Percentiles rank a stretch among this genome's conserved stretches.
These are phyloP conservation scores for Halteria grandinella DNA, from an alignment of 73 alveolate genomes.

Conservation along the genomic window DNA sequence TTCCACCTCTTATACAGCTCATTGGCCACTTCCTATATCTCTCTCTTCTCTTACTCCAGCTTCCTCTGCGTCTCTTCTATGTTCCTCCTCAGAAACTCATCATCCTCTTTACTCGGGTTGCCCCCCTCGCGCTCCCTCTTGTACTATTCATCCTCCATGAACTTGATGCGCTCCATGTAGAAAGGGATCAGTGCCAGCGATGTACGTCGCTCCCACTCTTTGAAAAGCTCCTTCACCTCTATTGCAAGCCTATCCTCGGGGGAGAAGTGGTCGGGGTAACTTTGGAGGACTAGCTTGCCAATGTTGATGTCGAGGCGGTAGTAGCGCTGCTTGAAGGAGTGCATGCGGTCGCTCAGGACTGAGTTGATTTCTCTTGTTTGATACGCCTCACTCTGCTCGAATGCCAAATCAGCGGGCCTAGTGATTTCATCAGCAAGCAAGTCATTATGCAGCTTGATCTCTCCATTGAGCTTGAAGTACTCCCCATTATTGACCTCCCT, in stretches of 20 bases:
- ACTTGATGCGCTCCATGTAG: constrained; percentile 70
- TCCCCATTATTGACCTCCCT: constrained; percentile 47
- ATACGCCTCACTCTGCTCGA: constrained; percentile 78
- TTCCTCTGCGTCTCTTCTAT: constrained; percentile 77
- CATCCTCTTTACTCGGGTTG: constrained; percentile 77
- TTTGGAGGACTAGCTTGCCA: constrained; percentile 80
- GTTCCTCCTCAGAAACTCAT: constrained; percentile 79
- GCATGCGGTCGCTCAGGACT: constrained; percentile 78
- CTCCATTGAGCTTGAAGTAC: constrained; percentile 83
- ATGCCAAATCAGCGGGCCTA: constrained; percentile 89
- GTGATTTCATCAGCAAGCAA: constrained; percentile 84
- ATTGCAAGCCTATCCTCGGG: constrained; percentile 87
- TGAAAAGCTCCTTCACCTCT: constrained; percentile 83
- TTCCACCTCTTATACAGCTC: constrained; percentile 89
- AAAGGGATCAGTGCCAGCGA: constrained; percentile 89
- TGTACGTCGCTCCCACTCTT: constrained; percentile 87
- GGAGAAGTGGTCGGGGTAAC: constrained; percentile 83
- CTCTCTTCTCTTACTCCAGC: constrained; percentile 79
- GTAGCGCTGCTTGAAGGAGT: constrained; percentile 81
- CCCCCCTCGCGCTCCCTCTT: constrained; percentile 70
- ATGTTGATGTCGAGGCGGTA: constrained; percentile 82
- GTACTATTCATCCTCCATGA: constrained; percentile 71
- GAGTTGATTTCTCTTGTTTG: constrained; percentile 64
- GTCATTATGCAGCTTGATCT: constrained; percentile 84
- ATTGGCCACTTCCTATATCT: constrained; percentile 78